These are phyloP conservation scores for Fusarium poae DNA, from an alignment of 2,329 filamentous ascomycete species.

Conservation along the genomic window DNA sequence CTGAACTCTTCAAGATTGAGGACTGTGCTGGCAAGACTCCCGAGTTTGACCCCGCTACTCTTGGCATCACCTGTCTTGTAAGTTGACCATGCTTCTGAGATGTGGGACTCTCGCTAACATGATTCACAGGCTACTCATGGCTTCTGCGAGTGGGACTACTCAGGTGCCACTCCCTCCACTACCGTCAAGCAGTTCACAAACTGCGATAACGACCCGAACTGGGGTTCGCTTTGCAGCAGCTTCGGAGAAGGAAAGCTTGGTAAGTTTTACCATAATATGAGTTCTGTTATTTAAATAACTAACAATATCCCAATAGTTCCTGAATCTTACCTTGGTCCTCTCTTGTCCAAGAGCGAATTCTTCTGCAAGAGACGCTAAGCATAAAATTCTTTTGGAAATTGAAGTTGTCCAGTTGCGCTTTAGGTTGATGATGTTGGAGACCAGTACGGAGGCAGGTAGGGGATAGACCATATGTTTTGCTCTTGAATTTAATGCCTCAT, in stretches of 20 bases:
- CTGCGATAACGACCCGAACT: conserved; percentile 22
- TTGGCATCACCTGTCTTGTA: conserved; percentile 21
- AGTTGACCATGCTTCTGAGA: neutral
- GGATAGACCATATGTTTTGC: neutral
- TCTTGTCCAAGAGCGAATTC: neutral
- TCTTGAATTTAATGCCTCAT: neutral
- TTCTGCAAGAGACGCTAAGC: neutral
- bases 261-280: rapidly evolving
- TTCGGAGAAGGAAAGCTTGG: neutral
- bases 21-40: conserved; percentile 26
- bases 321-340: conserved; percentile 16
- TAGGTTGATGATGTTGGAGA: rapidly evolving
- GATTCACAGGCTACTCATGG: neutral
- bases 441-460: rapidly evolving
- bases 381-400: rapidly evolving
- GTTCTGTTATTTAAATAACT: neutral
- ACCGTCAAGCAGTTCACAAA: conserved; percentile 17
- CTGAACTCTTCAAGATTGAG: conserved; percentile 21
- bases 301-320: neutral
- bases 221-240: conserved; percentile 19
- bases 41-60: conserved; percentile 4
- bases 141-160: conserved; percentile 30
- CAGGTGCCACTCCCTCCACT: neutral
- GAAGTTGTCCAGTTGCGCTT: neutral
- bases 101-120: rapidly evolving